Percentiles rank a stretch among this genome's conserved stretches.
Conservation (phyloP, 345 rosid species). For the Syzygium aqueum region DNA sequence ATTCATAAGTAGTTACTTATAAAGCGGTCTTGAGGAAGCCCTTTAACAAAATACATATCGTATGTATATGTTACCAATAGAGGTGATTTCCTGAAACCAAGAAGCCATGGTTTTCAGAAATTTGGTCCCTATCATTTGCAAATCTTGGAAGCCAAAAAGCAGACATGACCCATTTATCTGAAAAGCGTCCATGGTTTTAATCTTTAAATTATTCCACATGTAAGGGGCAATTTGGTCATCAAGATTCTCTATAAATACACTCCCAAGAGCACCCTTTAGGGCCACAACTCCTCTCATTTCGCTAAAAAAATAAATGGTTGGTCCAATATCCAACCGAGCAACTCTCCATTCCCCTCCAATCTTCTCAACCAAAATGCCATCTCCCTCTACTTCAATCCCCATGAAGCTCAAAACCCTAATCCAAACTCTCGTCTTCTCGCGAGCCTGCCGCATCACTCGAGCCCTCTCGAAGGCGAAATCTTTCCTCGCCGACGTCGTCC, state of each 20-base stretch:
- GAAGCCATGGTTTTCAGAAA: background rate
- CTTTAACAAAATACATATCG: background rate
- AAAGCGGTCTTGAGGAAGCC: background rate
- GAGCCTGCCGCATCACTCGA: slow-evolving; percentile 37
- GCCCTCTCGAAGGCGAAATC: slow-evolving; percentile 51
- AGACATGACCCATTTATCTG: background rate
- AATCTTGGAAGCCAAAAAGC: background rate
- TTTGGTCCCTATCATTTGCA: background rate
- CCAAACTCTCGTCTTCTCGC: slow-evolving; percentile 49
- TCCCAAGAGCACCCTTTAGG: background rate
- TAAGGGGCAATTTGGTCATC: slow-evolving; percentile 24
- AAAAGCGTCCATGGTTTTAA: slow-evolving; percentile 24
- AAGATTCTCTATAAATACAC: slow-evolving; percentile 17
- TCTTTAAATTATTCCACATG: slow-evolving; percentile 25
- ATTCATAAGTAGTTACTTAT: background rate
- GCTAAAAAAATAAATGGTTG: slow-evolving; percentile 4
- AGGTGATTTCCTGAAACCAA: background rate
- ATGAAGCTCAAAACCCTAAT: slow-evolving; percentile 33
- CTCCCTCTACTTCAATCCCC: slow-evolving; percentile 33
- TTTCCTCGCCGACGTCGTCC: slow-evolving; percentile 30
- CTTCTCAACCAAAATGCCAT: slow-evolving; percentile 5
- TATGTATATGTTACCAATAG: background rate
- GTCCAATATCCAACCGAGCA: slow-evolving; percentile 10
- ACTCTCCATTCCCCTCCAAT: slow-evolving; percentile 13
- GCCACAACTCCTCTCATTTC: background rate